Evolutionary conservation across 768 basidiomycete genomes (phyloP).

Genomic region (Dioszegia aurantiaca): DNA sequence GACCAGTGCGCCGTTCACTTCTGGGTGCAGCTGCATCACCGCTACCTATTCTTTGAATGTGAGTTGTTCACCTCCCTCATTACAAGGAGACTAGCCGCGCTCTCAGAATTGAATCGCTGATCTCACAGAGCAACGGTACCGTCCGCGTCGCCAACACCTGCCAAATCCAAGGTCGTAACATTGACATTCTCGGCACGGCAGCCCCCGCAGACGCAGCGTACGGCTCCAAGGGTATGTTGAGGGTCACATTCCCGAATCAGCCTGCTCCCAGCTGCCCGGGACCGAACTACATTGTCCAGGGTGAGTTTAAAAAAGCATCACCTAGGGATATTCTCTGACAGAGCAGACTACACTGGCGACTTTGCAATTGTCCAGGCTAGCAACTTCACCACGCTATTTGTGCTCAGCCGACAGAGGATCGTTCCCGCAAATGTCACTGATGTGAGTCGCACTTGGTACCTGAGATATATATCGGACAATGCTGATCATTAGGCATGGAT

Average conservation of each 20-base stretch:
- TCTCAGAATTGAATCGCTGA: not conserved
- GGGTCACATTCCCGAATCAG: slow-evolving; percentile 3
- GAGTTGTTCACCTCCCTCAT: not conserved
- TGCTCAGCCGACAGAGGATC: slow-evolving; percentile 17
- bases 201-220: slow-evolving; percentile 3
- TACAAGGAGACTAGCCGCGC: too few relatives aligned
- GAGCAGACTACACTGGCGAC: slow-evolving; percentile 16
- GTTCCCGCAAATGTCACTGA: slow-evolving; percentile 13
- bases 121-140: slow-evolving; percentile 1
- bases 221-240: slow-evolving; percentile 11
- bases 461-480: not conserved
- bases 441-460: not conserved
- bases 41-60: slow-evolving; percentile 10
- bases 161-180: slow-evolving; percentile 12
- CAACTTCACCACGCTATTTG: slow-evolving; percentile 18
- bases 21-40: slow-evolving; percentile 10
- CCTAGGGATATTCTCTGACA: not conserved
- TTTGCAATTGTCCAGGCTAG: slow-evolving; percentile 18
- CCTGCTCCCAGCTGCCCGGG: slow-evolving; percentile 10
- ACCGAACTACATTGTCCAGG: slow-evolving; percentile 19
- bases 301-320: not conserved
- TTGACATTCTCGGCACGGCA: slow-evolving; percentile 7
- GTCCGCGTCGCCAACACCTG: slow-evolving; percentile 9
- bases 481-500: slow-evolving; percentile 12
- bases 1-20: slow-evolving; percentile 9